Percentiles rank a stretch among this genome's conserved stretches.
These are phyloP conservation scores for Patellifolia procumbens DNA, from an alignment of 179 eudicot genomes.

Conservation along the genomic window DNA sequence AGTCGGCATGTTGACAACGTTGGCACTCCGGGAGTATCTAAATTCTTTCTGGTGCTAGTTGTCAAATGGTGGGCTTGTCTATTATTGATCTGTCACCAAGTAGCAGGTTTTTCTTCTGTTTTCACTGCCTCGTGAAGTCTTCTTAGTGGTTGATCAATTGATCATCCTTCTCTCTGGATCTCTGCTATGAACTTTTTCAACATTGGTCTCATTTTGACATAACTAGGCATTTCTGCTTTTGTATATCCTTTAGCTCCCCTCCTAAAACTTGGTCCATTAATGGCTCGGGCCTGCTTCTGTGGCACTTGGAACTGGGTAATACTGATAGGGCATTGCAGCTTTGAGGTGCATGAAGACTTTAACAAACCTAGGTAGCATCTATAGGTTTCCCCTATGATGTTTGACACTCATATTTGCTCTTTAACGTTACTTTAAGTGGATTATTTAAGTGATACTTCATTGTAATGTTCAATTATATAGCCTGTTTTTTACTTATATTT, in stretches of 20 bases:
- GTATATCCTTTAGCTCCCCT: no score
- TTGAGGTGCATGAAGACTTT: not conserved
- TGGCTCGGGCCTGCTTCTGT: not conserved
- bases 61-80: not conserved
- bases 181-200: not conserved
- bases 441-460: slow-evolving; percentile 6
- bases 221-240: not conserved
- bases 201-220: not conserved
- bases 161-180: not conserved
- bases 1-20: no score
- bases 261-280: not conserved
- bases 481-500: not conserved
- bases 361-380: not conserved
- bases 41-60: not conserved
- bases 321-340: not conserved
- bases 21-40: no score
- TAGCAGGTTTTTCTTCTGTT: not conserved
- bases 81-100: not conserved
- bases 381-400: not conserved
- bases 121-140: not conserved
- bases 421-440: not conserved
- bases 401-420: not conserved
- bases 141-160: not conserved
- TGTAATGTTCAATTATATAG: not conserved
- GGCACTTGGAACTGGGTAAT: not conserved